Percentiles rank a stretch among this genome's conserved stretches.
Conservation (phyloP, 164 flowering plant genomes). For the grape (Vitis vinifera) region ASM3070453v1 NC_081823.1:22239501-22240000, state of each 20-base stretch:
- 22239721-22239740: constrained; percentile 7
- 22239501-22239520: constrained; percentile 10
- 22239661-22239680: constrained; percentile 11
- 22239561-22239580: constrained; percentile 18
- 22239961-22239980: constrained; percentile 8
- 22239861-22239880: constrained; percentile 6
- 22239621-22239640: constrained; percentile 14
- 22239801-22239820: background rate
- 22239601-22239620: background rate
- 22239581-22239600: constrained; percentile 21
- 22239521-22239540: background rate
- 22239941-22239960: constrained; percentile 7
- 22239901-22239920: constrained; percentile 5
- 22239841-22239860: constrained; percentile 5
- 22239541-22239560: constrained; percentile 14
- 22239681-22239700: background rate
- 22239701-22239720: constrained; percentile 19
- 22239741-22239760: background rate
- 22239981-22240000: constrained; percentile 1
- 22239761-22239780: background rate
- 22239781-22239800: background rate
- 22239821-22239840: background rate
- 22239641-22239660: constrained; percentile 15
- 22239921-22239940: constrained; percentile 1
- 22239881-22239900: background rate